Percentiles rank a stretch among this genome's conserved stretches.
Evolutionary conservation across 1,284 basidiomycete species (phyloP).

Genomic region (Fomitopsis palustris): DNA sequence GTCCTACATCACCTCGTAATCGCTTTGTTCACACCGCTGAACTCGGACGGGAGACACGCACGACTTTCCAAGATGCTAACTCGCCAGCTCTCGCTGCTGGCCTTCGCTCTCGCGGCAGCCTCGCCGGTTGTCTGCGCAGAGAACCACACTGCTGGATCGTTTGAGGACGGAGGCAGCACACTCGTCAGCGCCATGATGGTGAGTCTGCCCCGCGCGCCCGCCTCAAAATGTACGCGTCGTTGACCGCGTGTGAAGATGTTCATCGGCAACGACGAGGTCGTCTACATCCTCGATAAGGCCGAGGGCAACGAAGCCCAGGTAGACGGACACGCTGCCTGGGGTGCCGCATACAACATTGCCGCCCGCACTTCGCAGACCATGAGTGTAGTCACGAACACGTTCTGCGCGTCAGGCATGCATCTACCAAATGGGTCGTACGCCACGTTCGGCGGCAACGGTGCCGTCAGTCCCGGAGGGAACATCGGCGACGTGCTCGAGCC

Average conservation of each 20-base stretch:
- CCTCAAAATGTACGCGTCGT: slow-evolving; percentile 2
- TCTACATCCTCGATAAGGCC: slow-evolving; percentile 47
- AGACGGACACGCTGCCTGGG: slow-evolving; percentile 41
- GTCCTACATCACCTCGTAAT: not conserved
- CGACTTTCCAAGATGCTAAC: slow-evolving; percentile 22
- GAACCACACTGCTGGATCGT: slow-evolving; percentile 32
- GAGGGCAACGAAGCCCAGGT: slow-evolving; percentile 50
- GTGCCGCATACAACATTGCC: slow-evolving; percentile 46
- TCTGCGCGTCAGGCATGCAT: slow-evolving; percentile 74
- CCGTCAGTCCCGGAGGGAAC: slow-evolving; percentile 71
- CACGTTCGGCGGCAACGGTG: slow-evolving; percentile 59
- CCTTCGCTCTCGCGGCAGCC: slow-evolving; percentile 23
- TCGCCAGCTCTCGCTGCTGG: slow-evolving; percentile 27
- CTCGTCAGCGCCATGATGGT: slow-evolving; percentile 50
- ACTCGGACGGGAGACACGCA: not conserved
- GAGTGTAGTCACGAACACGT: slow-evolving; percentile 78
- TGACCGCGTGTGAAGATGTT: slow-evolving; percentile 34
- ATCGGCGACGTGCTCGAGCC: slow-evolving; percentile 48
- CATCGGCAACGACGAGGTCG: slow-evolving; percentile 39
- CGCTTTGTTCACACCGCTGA: not conserved
- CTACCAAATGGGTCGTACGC: slow-evolving; percentile 40
- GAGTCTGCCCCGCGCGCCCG: slow-evolving; percentile 5
- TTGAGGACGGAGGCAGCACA: slow-evolving; percentile 44
- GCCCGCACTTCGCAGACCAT: slow-evolving; percentile 51
- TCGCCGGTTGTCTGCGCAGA: slow-evolving; percentile 19